Base-by-base conservation (phyloP, 768 basidiomycete species). In the Boletales sp. region DNA sequence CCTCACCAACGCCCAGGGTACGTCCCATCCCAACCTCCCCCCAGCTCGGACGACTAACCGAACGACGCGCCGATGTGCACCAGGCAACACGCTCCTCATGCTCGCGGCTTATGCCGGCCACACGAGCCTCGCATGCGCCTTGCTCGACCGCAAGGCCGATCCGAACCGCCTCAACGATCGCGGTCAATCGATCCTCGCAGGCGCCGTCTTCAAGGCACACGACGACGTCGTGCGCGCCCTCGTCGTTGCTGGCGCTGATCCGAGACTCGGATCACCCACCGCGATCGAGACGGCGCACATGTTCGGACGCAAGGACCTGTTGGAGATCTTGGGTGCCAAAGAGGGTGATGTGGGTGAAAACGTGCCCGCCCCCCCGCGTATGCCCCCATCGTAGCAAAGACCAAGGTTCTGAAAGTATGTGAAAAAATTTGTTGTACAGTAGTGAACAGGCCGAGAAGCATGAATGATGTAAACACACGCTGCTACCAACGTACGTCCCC, bases 31-130 rank as follows among this genome's bases (percentile, higher is more conserved):
- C 34, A 27, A 10, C 15, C 37, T 31, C 12, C 30, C 17, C 21
- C 15, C 42, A 9, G n/a, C 24, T n/a, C n/a, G n/a, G 18, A 3
- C 10, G 18, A n/a, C n/a, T n/a, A n/a, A n/a, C 34, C 15, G 10
- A 34, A 6, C 34, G 24, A 18, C 12, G n/a, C 32, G 17, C 38
- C 31, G 21, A 38, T 32, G 8, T 27, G 24, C 24, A 27, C 21
- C 59, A 84, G 88, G 89, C 18, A 90, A 90, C 63, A 87, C 86
- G 5, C 71, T 91, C 7, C 70, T 90, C 46, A 90, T 90, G 86
- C 78, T 89, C 44, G 82, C 84, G 4, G 79, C 87, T 2, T 90
- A 90, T 60, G 69, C 80, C 18, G 87, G 87, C 2, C 84, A 89
- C 56, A 64, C 69, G 0, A 68, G 73, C 2, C 77, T 86, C 17